These are phyloP conservation scores for Marasmius oreades DNA, from an alignment of 1,284 basidiomycete species.

Conservation along the genomic window DNA sequence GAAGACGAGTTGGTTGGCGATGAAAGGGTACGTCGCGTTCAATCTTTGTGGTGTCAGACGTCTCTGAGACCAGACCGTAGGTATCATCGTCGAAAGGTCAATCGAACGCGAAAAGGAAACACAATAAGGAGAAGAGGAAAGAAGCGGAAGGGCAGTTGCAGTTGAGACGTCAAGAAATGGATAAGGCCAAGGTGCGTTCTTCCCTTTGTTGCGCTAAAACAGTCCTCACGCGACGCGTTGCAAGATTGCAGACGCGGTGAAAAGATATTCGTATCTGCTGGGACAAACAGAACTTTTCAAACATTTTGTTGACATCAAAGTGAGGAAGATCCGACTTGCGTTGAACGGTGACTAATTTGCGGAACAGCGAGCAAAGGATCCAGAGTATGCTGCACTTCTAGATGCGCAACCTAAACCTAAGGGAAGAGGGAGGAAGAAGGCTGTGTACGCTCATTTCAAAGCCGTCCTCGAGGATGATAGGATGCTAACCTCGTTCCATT, in stretches of 20 bases:
- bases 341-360: neutral
- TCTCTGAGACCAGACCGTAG: neutral
- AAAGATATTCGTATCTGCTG: conserved; percentile 91
- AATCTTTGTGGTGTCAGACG: neutral
- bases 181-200: conserved; percentile 69
- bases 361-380: conserved; percentile 80
- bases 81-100: conserved; percentile 11
- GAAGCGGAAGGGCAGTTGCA: conserved; percentile 67
- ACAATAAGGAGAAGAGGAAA: conserved; percentile 64
- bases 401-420: conserved; percentile 81
- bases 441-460: conserved; percentile 46
- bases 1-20: conserved; percentile 68
- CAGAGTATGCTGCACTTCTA: conserved; percentile 88
- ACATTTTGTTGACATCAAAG: conserved; percentile 95
- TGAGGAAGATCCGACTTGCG: conserved; percentile 23
- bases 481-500: conserved; percentile 8
- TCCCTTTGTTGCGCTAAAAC: conserved; percentile 3
- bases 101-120: conserved; percentile 15
- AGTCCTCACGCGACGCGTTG: conserved; percentile 12
- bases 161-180: conserved; percentile 72
- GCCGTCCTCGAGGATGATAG: neutral
- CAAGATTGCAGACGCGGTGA: conserved; percentile 89
- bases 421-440: conserved; percentile 79
- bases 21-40: conserved; percentile 18
- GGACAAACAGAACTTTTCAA: conserved; percentile 96